Conservation (phyloP, 2,329 filamentous ascomycete species). For the Aspergillus ruber region DNA sequence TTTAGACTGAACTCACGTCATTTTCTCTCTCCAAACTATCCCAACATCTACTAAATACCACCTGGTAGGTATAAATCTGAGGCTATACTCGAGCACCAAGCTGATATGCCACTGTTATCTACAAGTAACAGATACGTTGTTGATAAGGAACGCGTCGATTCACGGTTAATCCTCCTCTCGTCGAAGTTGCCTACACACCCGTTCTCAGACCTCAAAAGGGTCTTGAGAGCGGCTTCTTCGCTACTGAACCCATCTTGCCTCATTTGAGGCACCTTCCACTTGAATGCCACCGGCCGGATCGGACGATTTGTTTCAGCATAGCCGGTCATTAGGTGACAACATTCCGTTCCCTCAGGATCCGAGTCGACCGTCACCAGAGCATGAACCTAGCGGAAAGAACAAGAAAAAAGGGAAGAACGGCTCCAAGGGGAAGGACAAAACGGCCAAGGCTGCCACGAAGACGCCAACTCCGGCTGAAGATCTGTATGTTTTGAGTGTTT, state of each 20-base stretch:
- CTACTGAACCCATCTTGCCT: constrained; percentile 15
- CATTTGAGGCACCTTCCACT: constrained; percentile 26
- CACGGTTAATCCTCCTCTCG: neutral
- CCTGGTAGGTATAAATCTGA: neutral
- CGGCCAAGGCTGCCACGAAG: constrained; percentile 25
- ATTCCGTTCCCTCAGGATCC: constrained; percentile 21
- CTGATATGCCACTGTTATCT: constrained; percentile 9
- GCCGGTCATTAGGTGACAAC: constrained; percentile 29
- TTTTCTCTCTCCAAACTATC: neutral
- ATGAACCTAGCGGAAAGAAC: constrained; percentile 27
- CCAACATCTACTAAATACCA: neutral
- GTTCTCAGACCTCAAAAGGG: constrained; percentile 29
- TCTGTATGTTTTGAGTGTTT: constrained; percentile 23
- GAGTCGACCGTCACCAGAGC: constrained; percentile 21
- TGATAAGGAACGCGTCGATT: neutral
- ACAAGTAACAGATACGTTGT: neutral
- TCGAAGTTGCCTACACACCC: constrained; percentile 8
- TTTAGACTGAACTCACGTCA: neutral
- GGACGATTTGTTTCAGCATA: constrained; percentile 33
- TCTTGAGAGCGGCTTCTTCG: constrained; percentile 24
- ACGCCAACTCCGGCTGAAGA: constrained; percentile 26
- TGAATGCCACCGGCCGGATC: constrained; percentile 39
- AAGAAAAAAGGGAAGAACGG: constrained; percentile 38
- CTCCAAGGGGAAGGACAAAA: constrained; percentile 30
- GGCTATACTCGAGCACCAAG: constrained; percentile 4